Evolutionary conservation across 371 early-diverging fungal genomes (phyloP), one percentile per base, ranked within the genome.

Genomic region (Cokeromyces recurvatus): DNA sequence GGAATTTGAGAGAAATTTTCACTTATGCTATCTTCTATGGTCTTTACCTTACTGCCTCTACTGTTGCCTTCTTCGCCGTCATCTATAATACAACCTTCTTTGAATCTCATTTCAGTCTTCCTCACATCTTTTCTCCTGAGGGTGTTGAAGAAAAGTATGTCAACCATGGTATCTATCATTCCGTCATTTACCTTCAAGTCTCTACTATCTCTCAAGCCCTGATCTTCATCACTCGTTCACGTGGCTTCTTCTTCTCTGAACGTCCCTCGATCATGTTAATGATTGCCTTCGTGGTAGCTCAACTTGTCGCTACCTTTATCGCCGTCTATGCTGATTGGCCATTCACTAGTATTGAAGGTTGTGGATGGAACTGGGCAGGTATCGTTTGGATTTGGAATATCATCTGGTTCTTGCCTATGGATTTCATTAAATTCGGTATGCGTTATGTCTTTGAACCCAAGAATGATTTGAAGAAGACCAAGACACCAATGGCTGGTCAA

Each of bases 381-480:
- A 81, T 78, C 51, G 83, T 79, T 57, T 86, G 86, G 86, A 74
- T 86, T 68, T 86, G 84, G 84, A 84, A 86, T 78, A 77, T 86
- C 43, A 59, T 86, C 55, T 86, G 86, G 86, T 86, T 82, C 64
- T 46, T 83, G 38, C 86, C 86, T 34, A 59, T 86, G 51, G 86
- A 86, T 63, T 76, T 83, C 48, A 64, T 84, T 79, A 86, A 86
- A 77, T 86, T 86, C 55, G 82, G 57, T 55, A 80, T 86, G 71
- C 82, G 79, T 47, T 48, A 50, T 32, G 5, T 64, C 57, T 77
- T 77, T 66, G 77, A 70, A 62, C 80, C 73, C 62, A 69, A 62
- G 63, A 66, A 66, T 56, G 53, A 64, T 32, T 48, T 66, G 32
- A 50, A 48, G 50, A 63, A 66, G 36, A 39, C 44, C 57, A 64